Conservation (phyloP, 2,329 filamentous ascomycete genomes). For the Chaetomium sp. region DNA sequence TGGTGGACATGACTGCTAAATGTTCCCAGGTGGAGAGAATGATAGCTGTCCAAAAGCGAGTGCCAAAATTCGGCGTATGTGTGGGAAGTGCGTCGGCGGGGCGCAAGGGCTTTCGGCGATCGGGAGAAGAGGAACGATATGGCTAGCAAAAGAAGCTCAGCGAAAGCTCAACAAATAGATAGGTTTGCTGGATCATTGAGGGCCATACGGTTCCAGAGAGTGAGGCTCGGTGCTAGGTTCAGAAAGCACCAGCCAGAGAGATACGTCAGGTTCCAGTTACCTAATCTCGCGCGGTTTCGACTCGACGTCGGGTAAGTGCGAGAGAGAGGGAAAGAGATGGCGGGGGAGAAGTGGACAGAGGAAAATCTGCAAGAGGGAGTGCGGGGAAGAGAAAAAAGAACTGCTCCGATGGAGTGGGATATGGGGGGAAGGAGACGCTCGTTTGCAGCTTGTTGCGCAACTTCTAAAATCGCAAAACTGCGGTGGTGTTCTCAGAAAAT, state of each 20-base stretch:
- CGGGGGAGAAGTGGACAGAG: neutral
- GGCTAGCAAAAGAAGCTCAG: slow-evolving; percentile 18
- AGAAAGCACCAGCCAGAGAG: slow-evolving; percentile 3
- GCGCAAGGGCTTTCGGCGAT: slow-evolving; percentile 1
- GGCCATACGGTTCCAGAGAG: neutral
- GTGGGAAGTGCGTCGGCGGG: slow-evolving; percentile 13
- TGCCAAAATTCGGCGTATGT: slow-evolving; percentile 27
- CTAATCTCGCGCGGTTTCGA: slow-evolving; percentile 4
- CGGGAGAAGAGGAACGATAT: slow-evolving; percentile 8
- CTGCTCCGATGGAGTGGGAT: slow-evolving; percentile 7
- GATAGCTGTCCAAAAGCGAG: slow-evolving; percentile 23
- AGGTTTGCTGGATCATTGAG: neutral
- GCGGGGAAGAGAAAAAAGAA: slow-evolving; percentile 1
- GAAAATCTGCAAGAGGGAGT: slow-evolving; percentile 1
- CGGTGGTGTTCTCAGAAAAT: slow-evolving; percentile 29
- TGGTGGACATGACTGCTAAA: slow-evolving; percentile 55
- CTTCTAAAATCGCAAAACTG: slow-evolving; percentile 29
- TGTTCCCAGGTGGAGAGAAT: slow-evolving; percentile 16
- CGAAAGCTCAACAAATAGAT: slow-evolving; percentile 1
- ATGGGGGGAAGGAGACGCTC: slow-evolving; percentile 22
- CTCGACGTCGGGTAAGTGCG: neutral
- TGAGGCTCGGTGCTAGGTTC: neutral
- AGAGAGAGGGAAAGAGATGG: neutral
- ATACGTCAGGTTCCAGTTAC: slow-evolving; percentile 12
- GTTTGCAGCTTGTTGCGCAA: slow-evolving; percentile 24